These are phyloP conservation scores for Heracleum sosnowskyi DNA, from an alignment of 129 eudicot genomes.

Conservation along the genomic window DNA sequence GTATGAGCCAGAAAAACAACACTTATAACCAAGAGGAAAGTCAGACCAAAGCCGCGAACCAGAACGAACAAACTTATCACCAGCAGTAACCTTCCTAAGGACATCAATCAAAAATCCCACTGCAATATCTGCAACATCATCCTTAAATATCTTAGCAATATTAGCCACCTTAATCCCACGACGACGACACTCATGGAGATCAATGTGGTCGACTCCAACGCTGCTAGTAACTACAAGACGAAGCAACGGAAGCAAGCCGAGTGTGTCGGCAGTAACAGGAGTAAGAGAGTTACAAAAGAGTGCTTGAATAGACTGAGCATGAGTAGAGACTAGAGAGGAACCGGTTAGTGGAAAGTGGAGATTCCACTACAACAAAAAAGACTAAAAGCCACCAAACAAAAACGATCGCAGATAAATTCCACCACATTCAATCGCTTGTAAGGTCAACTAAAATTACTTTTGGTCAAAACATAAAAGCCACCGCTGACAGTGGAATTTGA, in stretches of 20 bases:
- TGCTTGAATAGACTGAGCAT: slow-evolving; percentile 20
- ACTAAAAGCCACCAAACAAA: too few relatives aligned
- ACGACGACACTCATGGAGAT: slow-evolving; percentile 50
- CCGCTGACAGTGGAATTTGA: too few relatives aligned
- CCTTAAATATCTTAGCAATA: slow-evolving; percentile 31
- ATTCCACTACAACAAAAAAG: too few relatives aligned
- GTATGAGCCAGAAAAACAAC: too few relatives aligned
- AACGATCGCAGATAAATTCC: too few relatives aligned
- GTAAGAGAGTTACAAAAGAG: slow-evolving; percentile 25
- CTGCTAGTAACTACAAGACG: slow-evolving; percentile 27
- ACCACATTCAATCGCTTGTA: too few relatives aligned
- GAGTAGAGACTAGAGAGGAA: slow-evolving; percentile 34
- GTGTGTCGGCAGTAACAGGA: slow-evolving; percentile 30
- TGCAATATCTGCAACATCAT: slow-evolving; percentile 62
- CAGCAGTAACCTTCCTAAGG: slow-evolving; percentile 38
- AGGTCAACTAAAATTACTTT: too few relatives aligned
- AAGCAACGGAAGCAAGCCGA: slow-evolving; percentile 31
- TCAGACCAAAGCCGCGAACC: slow-evolving; percentile 36
- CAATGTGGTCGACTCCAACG: slow-evolving; percentile 46
- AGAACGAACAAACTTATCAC: slow-evolving; percentile 39
- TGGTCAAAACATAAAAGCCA: too few relatives aligned
- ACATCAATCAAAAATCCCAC: slow-evolving; percentile 67
- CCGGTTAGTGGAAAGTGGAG: slow-evolving; percentile 21
- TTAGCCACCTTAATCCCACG: slow-evolving; percentile 48
- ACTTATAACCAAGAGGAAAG: not conserved